Conservation (phyloP, 129 eudicot genomes). For the Pseudognaphalium luteoalbum region DNA sequence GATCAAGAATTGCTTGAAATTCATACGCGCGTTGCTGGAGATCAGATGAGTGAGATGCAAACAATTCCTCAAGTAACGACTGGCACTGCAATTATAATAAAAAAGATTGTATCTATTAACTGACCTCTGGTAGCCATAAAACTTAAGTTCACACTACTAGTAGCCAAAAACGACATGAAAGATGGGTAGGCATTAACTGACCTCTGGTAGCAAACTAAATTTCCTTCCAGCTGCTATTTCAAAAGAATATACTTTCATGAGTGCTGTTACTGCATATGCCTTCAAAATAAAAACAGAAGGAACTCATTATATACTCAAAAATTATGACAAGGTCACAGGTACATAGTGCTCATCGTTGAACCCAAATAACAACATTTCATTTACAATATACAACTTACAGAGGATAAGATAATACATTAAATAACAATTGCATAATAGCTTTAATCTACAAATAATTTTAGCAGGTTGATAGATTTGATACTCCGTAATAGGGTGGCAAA, state of each 20-base stretch:
- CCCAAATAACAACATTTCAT: not conserved
- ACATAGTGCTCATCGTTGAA: not conserved
- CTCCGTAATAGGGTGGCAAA: too few species aligned
- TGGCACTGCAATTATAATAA: conserved; percentile 60
- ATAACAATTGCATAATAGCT: not conserved
- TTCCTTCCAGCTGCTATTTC: conserved; percentile 92
- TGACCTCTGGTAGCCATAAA: too few species aligned
- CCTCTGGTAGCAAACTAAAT: conserved; percentile 92
- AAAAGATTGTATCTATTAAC: conserved; percentile 1
- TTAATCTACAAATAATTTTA: not conserved
- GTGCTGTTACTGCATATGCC: conserved; percentile 96
- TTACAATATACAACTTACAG: not conserved
- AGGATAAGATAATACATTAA: not conserved
- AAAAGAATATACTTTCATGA: conserved; percentile 82
- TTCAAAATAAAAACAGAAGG: conserved; percentile 32
- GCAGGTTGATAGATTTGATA: not conserved
- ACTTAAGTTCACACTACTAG: not conserved
- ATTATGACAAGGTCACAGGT: not conserved
- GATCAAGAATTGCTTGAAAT: conserved; percentile 66
- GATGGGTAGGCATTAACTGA: conserved; percentile 33
- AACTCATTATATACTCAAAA: conserved; percentile 5
- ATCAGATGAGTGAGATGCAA: conserved; percentile 93
- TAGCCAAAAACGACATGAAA: not conserved
- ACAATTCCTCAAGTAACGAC: conserved; percentile 77
- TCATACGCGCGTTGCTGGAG: conserved; percentile 99